These are phyloP conservation scores for Lagenidium sp. DNA, from an alignment of 352 stramenopile species.

Conservation along the genomic window DNA sequence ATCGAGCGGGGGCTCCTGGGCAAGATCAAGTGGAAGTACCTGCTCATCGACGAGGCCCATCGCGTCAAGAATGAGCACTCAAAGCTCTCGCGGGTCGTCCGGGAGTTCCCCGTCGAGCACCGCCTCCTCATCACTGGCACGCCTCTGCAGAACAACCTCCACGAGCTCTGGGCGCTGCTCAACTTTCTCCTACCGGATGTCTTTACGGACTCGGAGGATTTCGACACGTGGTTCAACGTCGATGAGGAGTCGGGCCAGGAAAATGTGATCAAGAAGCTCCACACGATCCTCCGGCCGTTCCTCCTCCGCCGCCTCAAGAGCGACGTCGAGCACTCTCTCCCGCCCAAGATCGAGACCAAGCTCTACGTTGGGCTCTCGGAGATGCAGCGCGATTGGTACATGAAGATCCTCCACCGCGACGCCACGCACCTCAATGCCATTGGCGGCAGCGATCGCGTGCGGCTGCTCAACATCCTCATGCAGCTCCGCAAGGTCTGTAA, in stretches of 20 bases:
- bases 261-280: conserved; percentile 96
- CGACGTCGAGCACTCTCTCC: conserved; percentile 96
- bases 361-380: conserved; percentile 96
- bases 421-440: conserved; percentile 95
- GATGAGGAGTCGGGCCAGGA: conserved; percentile 94
- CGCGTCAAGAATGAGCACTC: conserved; percentile 97
- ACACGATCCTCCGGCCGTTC: conserved; percentile 97
- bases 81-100: conserved; percentile 81
- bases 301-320: conserved; percentile 97
- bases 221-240: conserved; percentile 99
- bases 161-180: conserved; percentile 99
- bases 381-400: conserved; percentile 99
- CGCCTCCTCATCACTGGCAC: conserved; percentile 96
- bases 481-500: conserved; percentile 99
- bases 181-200: conserved; percentile 96
- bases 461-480: conserved; percentile 98
- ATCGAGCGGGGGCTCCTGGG: conserved; percentile 90
- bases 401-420: conserved; percentile 94
- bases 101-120: conserved; percentile 92
- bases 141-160: conserved; percentile 99
- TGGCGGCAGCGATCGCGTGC: conserved; percentile 92
- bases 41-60: conserved; percentile 98
- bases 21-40: conserved; percentile 96
- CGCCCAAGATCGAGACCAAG: conserved; percentile 98
- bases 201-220: conserved; percentile 96